phyloP scores from a whole-genome alignment of 164 flowering plant species.

The Aristolochia contorta region DNA sequence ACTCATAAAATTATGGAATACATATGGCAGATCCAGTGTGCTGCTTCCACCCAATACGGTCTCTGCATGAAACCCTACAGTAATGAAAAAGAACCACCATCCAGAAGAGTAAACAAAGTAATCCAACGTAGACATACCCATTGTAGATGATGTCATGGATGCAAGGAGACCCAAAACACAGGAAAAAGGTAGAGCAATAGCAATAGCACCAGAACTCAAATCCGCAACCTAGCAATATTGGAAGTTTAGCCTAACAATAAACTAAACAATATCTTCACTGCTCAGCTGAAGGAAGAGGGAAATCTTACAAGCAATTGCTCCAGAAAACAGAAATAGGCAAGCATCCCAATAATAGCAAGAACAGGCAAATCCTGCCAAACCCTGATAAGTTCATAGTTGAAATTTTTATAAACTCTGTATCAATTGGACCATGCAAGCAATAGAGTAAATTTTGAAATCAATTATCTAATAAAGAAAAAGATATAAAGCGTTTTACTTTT shows the following conservation, averaged over 20 bases:
- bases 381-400: conserved; percentile 27
- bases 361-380: conserved; percentile 93
- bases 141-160: conserved; percentile 82
- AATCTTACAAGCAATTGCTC: conserved; percentile 89
- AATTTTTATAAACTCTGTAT: background rate
- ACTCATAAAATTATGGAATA: no score
- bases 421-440: background rate
- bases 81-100: no score
- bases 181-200: conserved; percentile 84
- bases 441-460: background rate
- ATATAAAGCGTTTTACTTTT: no score
- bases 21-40: no score
- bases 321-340: conserved; percentile 93
- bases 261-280: no score
- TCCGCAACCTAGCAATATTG: conserved; percentile 41
- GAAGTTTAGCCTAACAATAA: no score
- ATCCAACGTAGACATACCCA: conserved; percentile 49
- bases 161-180: conserved; percentile 86
- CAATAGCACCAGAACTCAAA: conserved; percentile 77
- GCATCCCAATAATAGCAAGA: conserved; percentile 89
- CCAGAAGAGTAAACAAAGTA: background rate
- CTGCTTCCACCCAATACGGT: no score
- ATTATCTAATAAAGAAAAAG: background rate
- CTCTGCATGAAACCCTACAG: no score
- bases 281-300: background rate